Base-by-base conservation (phyloP, 2,329 filamentous ascomycete species). In the Fusarium ramigenum region DNA sequence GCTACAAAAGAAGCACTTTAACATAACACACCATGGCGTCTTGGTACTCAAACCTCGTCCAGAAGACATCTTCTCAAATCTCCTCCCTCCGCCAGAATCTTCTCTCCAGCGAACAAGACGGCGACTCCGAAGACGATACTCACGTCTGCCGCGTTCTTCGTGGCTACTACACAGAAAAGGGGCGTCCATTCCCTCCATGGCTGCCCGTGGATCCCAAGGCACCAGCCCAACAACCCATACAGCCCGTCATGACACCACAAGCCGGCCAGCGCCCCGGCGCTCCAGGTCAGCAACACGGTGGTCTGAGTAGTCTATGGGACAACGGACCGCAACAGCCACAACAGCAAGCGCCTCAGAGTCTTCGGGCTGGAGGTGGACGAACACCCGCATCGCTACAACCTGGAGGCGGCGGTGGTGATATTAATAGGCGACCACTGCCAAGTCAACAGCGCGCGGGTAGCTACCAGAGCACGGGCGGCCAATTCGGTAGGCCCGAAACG, bases 91-190 rank as follows among this genome's bases (percentile, higher is more conserved):
- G 89, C 78, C 92, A 92, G 69, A 90, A 94, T 70, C 90, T 95
- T 72, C 89, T 93, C 61, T 84, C 87, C 74, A 85, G 86, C 80
- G 91, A 93, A 74, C 85, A 87, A 76, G 91, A 92, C 82, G 91
- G 92, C 82, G 91, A 93, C 79, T 92, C 90, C 71, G 89, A 97
- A 83, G 95, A 98, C 84, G 94, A 97, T 84, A 97, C 95, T 6
- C 95, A 98, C 85, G 93, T 98, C 79, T 97, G 94, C 83, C 93
- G 96, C 78, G 95, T 97, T 40, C 90, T 99, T 32, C 93, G 96
- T 78, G 92, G 91, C 77, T 97, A 98, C 87, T 98, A 99, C 87
- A 90, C 87, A 58, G 95, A 98, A 82, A 96, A 97, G 80, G 93
- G 92, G 75, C 91, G 92, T 28, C 87, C 91, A 4, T 93, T 95